These are phyloP conservation scores for Lodderomyces jiufengensis DNA, from an alignment of 1,139 yeast species.

Conservation along the genomic window DNA sequence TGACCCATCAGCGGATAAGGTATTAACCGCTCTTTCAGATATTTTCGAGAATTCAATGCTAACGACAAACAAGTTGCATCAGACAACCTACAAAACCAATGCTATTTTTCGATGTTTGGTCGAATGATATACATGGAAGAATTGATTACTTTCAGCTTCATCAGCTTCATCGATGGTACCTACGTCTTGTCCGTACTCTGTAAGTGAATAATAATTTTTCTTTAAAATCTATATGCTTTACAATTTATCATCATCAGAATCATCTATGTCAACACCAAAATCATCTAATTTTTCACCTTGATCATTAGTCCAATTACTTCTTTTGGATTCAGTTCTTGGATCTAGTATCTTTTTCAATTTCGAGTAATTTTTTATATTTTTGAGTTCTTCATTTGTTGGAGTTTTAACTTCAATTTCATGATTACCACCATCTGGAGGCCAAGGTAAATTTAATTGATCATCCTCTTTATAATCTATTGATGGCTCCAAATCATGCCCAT, in stretches of 20 bases:
- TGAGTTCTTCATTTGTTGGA: constrained; percentile 20
- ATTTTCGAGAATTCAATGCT: no score
- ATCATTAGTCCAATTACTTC: constrained; percentile 67
- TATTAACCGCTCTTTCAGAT: no score
- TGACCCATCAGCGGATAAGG: no score
- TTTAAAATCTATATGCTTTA: no score
- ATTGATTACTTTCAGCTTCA: no score
- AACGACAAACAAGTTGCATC: no score
- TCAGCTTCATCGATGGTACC: no score
- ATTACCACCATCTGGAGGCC: constrained; percentile 85
- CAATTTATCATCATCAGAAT: constrained; percentile 20
- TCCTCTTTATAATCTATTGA: constrained; percentile 49
- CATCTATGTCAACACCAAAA: constrained; percentile 81
- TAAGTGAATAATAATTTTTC: no score
- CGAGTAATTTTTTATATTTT: constrained; percentile 14
- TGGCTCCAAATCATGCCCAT: constrained; percentile 49
- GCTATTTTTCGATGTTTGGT: no score
- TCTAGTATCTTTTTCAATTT: constrained; percentile 26
- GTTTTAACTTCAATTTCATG: constrained; percentile 25
- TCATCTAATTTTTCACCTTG: constrained; percentile 80
- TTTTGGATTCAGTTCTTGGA: constrained; percentile 23
- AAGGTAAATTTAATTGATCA: constrained; percentile 65
- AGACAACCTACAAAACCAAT: no score
- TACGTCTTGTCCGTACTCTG: no score
- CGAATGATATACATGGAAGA: no score